Conservation (phyloP, 495 filamentous ascomycete species). For the Saxophila tyrrhenica region DNA sequence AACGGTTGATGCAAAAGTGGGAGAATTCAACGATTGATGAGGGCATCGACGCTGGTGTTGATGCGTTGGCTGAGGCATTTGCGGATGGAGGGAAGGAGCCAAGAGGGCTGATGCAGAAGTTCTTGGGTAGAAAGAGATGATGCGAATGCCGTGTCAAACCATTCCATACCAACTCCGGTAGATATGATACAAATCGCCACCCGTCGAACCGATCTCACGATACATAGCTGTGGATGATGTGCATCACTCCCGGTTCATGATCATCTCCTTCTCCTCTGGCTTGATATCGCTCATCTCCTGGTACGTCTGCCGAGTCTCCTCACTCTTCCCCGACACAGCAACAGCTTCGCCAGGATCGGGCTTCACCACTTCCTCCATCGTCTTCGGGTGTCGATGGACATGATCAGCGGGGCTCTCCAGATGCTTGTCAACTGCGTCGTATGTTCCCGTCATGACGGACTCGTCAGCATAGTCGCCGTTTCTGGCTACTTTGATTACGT, state of each 20-base stretch:
- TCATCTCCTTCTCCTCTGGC: constrained; percentile 20
- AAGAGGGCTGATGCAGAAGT: constrained; percentile 11
- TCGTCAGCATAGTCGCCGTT: constrained; percentile 2
- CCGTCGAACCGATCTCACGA: neutral
- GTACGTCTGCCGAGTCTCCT: constrained; percentile 22
- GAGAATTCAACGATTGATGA: constrained; percentile 16
- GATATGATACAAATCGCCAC: neutral
- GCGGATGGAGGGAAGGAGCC: constrained; percentile 17
- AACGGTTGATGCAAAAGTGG: constrained; percentile 16
- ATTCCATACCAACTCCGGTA: neutral
- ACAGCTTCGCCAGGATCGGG: constrained; percentile 22
- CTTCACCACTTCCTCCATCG: constrained; percentile 18
- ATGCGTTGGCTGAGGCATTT: constrained; percentile 18
- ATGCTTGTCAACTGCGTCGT: constrained; percentile 18
- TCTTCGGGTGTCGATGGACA: constrained; percentile 20
- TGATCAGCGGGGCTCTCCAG: constrained; percentile 15
- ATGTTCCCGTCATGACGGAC: neutral
- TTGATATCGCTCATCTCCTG: constrained; percentile 29
- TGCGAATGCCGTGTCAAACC: neutral
- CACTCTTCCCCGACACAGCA: constrained; percentile 11
- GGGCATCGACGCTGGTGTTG: constrained; percentile 16
- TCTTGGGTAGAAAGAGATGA: constrained; percentile 9
- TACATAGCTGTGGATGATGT: neutral
- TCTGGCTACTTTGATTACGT: constrained; percentile 1
- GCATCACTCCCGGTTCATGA: constrained; percentile 27